phyloP scores from a whole-genome alignment of 148 eudicot genomes.

The Rhododendron ferrugineum region DNA sequence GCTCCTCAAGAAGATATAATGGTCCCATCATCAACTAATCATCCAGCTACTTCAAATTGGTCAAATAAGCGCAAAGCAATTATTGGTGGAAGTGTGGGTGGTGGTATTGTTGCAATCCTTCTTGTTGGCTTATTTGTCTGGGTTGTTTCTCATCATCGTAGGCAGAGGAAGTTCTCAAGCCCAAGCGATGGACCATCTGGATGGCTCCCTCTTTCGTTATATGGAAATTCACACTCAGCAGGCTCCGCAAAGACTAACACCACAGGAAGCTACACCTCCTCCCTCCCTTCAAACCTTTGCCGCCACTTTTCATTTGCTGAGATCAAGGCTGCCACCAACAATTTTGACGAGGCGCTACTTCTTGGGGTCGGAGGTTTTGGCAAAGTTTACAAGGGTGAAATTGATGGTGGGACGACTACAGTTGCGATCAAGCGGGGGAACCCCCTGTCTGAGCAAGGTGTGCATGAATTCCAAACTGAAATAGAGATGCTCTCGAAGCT shows the following conservation, averaged over 20 bases:
- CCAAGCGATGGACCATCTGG: slow-evolving; percentile 81
- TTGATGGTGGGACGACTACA: slow-evolving; percentile 62
- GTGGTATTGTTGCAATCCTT: slow-evolving; percentile 45
- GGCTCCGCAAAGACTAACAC: slow-evolving; percentile 78
- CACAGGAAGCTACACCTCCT: slow-evolving; percentile 81
- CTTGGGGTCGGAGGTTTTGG: slow-evolving; percentile 98
- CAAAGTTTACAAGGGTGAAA: slow-evolving; percentile 80
- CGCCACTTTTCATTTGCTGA: slow-evolving; percentile 90
- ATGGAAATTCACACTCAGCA: slow-evolving; percentile 84
- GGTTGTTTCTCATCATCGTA: slow-evolving; percentile 36
- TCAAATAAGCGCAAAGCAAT: slow-evolving; percentile 32
- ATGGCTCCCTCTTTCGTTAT: slow-evolving; percentile 91
- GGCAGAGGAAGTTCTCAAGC: slow-evolving; percentile 50
- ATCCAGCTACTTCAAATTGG: slow-evolving; percentile 16
- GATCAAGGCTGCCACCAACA: slow-evolving; percentile 84
- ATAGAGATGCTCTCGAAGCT: slow-evolving; percentile 97
- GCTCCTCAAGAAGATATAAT: slow-evolving; percentile 34
- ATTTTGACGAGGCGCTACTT: slow-evolving; percentile 83
- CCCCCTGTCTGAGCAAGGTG: slow-evolving; percentile 83
- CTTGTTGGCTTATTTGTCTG: slow-evolving; percentile 53
- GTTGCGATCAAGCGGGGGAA: slow-evolving; percentile 94
- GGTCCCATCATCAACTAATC: slow-evolving; percentile 13
- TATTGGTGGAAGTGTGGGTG: slow-evolving; percentile 79
- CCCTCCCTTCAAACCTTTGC: slow-evolving; percentile 81
- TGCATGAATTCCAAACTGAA: slow-evolving; percentile 92